Evolutionary conservation across 257 asterid species (phyloP).

Genomic region (Salvia miltiorrhiza): DNA sequence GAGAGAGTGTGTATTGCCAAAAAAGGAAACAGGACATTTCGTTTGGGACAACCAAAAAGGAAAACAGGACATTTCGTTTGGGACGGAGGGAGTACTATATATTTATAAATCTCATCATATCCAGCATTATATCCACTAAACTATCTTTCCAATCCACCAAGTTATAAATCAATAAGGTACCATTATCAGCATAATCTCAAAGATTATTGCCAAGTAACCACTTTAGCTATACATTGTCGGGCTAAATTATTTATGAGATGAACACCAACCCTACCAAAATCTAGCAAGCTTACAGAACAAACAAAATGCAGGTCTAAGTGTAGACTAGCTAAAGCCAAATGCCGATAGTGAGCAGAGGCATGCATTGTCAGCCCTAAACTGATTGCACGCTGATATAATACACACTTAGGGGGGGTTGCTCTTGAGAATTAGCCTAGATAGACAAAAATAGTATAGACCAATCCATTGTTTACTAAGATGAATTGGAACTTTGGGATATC

Average conservation of each 20-base stretch:
- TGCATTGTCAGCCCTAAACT: neutral
- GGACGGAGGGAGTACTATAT: no score
- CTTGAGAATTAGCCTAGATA: no score
- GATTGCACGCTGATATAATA: neutral
- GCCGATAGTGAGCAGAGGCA: neutral
- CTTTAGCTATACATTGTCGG: neutral
- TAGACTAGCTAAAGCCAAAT: neutral
- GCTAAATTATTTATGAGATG: neutral
- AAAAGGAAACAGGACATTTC: no score
- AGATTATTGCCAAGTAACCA: neutral
- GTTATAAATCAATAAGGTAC: neutral
- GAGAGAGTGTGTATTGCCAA: no score
- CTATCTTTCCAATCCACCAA: neutral
- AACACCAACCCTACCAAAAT: neutral
- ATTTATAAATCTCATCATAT: neutral
- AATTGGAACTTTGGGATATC: no score
- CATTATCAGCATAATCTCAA: neutral
- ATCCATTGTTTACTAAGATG: no score
- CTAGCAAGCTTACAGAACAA: neutral
- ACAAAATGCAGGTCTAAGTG: neutral
- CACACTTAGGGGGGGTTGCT: neutral
- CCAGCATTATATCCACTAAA: no score
- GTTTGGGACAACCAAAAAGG: no score
- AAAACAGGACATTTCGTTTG: no score
- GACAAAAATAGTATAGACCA: no score